Conservation (phyloP, 2,329 filamentous ascomycete genomes). For the Epichloe gansuensis region DNA sequence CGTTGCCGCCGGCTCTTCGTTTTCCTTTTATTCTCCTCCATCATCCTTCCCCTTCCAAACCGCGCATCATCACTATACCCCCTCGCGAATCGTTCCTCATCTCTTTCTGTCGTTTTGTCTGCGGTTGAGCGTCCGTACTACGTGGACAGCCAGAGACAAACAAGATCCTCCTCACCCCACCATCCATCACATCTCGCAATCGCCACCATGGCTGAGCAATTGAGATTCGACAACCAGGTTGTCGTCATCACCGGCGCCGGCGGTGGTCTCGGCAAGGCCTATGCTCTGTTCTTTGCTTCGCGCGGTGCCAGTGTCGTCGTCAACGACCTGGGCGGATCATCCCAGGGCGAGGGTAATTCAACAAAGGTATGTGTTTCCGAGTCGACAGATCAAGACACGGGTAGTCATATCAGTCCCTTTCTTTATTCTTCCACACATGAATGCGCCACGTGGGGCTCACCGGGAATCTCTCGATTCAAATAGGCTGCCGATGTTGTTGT, state of each 20-base stretch:
- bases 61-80: neutral
- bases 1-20: neutral
- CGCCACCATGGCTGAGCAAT: constrained; percentile 47
- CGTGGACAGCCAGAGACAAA: neutral
- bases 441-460: neutral
- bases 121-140: constrained; percentile 1
- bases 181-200: constrained; percentile 8
- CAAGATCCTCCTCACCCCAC: neutral
- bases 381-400: too few relatives aligned
- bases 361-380: constrained; percentile 50
- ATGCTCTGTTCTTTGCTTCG: constrained; percentile 81
- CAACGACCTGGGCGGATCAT: constrained; percentile 87
- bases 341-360: constrained; percentile 83
- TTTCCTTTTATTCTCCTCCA: constrained; percentile 3
- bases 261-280: constrained; percentile 68
- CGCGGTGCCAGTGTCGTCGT: constrained; percentile 91
- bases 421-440: too few relatives aligned
- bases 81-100: neutral
- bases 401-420: neutral
- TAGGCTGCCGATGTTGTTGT: constrained; percentile 76
- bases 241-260: constrained; percentile 75
- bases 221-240: constrained; percentile 76
- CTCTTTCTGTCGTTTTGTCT: constrained; percentile 5
- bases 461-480: neutral
- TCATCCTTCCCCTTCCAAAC: constrained; percentile 5